A percentile compares a stretch with the other conserved stretches of the same genome.
Conservation (phyloP, 1,284 basidiomycete species). For the Trametes polyzona region DNA sequence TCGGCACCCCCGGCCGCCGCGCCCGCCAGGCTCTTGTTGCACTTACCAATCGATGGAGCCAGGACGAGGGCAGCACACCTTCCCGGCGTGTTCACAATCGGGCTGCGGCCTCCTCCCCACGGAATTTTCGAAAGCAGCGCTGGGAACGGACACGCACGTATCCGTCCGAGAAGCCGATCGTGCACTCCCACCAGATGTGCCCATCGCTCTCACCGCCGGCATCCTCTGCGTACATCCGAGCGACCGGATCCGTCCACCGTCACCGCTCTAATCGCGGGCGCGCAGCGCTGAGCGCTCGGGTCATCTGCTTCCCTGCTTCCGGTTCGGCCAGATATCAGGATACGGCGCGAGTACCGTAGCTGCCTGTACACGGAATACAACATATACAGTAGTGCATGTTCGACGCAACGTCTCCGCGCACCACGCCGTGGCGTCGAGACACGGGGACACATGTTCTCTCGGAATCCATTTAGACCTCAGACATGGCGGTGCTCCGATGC, state of each 20-base stretch:
- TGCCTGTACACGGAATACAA: neutral
- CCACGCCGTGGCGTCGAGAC: neutral
- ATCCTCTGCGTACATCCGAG: slow-evolving; percentile 10
- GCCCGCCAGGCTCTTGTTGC: too few relatives aligned
- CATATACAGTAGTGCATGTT: too few relatives aligned
- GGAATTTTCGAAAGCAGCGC: neutral
- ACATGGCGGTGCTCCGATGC: slow-evolving; percentile 10
- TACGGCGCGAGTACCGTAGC: neutral
- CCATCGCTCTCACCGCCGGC: slow-evolving; percentile 20
- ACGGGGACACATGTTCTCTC: neutral
- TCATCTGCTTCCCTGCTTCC: slow-evolving; percentile 20
- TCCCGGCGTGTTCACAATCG: too few relatives aligned
- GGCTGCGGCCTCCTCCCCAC: too few relatives aligned
- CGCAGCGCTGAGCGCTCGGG: too few relatives aligned
- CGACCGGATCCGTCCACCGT: slow-evolving; percentile 21
- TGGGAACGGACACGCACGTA: neutral
- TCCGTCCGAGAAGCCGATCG: slow-evolving; percentile 10
- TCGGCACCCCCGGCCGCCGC: slow-evolving; percentile 1
- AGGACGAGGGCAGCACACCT: too few relatives aligned
- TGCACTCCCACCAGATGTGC: slow-evolving; percentile 5
- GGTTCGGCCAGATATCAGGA: slow-evolving; percentile 11
- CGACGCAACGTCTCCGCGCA: too few relatives aligned
- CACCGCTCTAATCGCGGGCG: slow-evolving; percentile 12
- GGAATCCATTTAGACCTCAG: slow-evolving; percentile 12
- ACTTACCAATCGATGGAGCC: too few relatives aligned